phyloP scores from a whole-genome alignment of 1,284 basidiomycete genomes.

The Irpex sp. region DNA sequence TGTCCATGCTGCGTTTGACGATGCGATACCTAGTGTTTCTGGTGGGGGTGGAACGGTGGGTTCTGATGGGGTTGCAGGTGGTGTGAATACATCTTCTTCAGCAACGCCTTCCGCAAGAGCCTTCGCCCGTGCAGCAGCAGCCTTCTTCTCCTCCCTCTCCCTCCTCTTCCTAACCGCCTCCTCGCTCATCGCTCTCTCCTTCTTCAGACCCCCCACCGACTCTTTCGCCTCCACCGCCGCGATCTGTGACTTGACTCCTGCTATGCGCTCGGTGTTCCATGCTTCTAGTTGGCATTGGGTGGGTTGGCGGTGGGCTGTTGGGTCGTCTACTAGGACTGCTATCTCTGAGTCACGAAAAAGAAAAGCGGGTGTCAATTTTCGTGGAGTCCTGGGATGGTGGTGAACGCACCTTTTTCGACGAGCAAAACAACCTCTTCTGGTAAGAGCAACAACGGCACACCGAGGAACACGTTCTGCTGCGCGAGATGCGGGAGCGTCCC shows the following conservation, averaged over 20 bases:
- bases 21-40: conserved; percentile 18
- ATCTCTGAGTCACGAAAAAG: conserved; percentile 44
- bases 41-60: conserved; percentile 4
- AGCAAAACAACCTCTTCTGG: conserved; percentile 92
- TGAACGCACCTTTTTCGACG: conserved; percentile 66
- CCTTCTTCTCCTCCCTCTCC: conserved; percentile 58
- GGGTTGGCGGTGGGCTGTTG: conserved; percentile 58
- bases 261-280: conserved; percentile 53
- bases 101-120: conserved; percentile 23
- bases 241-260: conserved; percentile 44
- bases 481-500: conserved; percentile 94
- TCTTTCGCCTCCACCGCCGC: conserved; percentile 41
- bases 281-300: conserved; percentile 43
- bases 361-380: not conserved
- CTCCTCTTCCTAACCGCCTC: conserved; percentile 68
- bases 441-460: conserved; percentile 83
- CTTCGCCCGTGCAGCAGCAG: conserved; percentile 36
- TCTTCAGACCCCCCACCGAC: conserved; percentile 35
- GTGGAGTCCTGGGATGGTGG: not conserved
- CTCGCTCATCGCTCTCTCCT: conserved; percentile 50
- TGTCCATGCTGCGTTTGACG: conserved; percentile 39
- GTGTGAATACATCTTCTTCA: conserved; percentile 6
- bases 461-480: conserved; percentile 96
- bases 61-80: not conserved
- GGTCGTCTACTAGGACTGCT: conserved; percentile 79